A percentile compares a stretch with the other conserved stretches of the same genome.
These are phyloP conservation scores for Lipomyces orientalis DNA, from an alignment of 805 yeast species.

Conservation along the genomic window DNA sequence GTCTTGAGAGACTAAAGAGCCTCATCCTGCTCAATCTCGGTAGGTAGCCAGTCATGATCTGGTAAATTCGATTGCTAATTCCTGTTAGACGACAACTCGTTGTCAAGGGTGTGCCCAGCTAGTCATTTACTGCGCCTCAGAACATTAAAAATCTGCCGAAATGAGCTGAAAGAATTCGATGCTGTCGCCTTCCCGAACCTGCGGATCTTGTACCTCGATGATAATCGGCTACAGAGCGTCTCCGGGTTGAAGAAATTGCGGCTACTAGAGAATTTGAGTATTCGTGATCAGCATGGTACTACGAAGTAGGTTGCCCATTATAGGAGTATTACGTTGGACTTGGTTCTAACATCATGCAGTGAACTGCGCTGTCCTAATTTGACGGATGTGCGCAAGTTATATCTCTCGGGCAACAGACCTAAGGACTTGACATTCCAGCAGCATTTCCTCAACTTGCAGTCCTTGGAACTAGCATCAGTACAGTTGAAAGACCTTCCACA, in stretches of 20 bases:
- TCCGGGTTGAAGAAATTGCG: constrained; percentile 46
- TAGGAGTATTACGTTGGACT: not conserved
- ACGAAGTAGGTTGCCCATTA: constrained; percentile 7
- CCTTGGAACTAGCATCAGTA: constrained; percentile 43
- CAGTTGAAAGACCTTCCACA: constrained; percentile 40
- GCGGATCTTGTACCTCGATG: constrained; percentile 37
- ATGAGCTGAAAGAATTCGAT: constrained; percentile 36
- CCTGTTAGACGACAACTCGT: constrained; percentile 38
- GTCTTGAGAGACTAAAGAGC: constrained; percentile 40
- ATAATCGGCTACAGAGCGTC: constrained; percentile 42
- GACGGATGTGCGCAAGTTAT: constrained; percentile 47
- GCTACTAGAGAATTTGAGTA: constrained; percentile 50
- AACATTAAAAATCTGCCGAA: constrained; percentile 52
- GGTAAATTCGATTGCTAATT: not conserved
- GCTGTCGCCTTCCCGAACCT: constrained; percentile 37
- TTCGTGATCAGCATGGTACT: constrained; percentile 35
- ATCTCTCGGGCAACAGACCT: constrained; percentile 49
- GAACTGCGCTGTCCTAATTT: constrained; percentile 29
- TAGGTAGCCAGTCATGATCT: constrained; percentile 32
- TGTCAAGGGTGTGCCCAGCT: constrained; percentile 25
- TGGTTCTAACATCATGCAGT: constrained; percentile 3
- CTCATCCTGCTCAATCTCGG: constrained; percentile 51
- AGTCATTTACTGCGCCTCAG: constrained; percentile 47
- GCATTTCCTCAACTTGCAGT: constrained; percentile 44
- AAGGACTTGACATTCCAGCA: constrained; percentile 33